Evolutionary conservation across 306 rosid species (phyloP), one percentile per base, ranked within the genome.

Genomic region (Lathyrus sativus): DNA sequence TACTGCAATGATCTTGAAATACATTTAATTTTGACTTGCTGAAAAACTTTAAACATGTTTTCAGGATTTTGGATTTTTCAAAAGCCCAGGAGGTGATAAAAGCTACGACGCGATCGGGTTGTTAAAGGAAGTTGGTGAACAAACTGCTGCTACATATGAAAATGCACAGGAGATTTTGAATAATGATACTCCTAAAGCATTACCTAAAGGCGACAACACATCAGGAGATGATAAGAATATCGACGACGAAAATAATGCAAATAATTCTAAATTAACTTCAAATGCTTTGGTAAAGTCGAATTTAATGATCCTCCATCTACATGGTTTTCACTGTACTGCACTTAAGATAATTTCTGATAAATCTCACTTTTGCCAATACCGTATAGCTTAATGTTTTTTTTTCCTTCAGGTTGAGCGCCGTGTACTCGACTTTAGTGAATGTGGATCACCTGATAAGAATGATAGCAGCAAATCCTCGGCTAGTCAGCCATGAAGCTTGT

Each of bases 361-460:
- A 41, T 12, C 22, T 43, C 11, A 12, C 51, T 41, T 75, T 56
- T 26, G 19, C 10, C 58, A 24, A 33, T 54, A 28, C 22, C 67
- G 41, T 64, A 31, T 60, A 60, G 61, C 46, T 57, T 6, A 60
- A 59, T 65, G 18, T 58, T 44, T 6, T 74, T 54, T 22, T 26
- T 48, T 71, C 5, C 11, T 8, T 42, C 81, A 95, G 99, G 76
- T 84, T 31, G 96, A 95, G 79, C 74, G 97, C 46, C 89, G 99
- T 3, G 65, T 72, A 35, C 97, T 95, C 13, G 99, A 95, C 84
- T 95, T 95, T 9, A 88, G 97, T 43, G 99, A 88, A 78, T 95
- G 99, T 42, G 99, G 87, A 69, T 76, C 92, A n/a, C 99, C 99
- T 0, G 89, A 80, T 29, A 85, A 84, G 76, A 89, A 74, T 65